Base-by-base conservation (phyloP, 495 filamentous ascomycete species). In the Delitschia confertaspora region DNA sequence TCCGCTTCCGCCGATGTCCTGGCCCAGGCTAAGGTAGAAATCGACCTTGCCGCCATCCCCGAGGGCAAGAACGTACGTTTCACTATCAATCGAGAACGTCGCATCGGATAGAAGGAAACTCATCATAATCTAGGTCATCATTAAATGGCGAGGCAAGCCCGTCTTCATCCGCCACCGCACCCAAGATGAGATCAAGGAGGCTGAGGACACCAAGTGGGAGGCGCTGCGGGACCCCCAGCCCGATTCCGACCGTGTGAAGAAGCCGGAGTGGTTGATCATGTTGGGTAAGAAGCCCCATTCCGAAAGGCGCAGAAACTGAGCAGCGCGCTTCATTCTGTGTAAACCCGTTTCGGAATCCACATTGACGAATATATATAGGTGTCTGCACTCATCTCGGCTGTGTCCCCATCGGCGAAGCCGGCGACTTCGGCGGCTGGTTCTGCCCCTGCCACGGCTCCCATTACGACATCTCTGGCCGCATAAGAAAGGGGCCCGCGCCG, bases 101-200 rank as follows among this genome's bases (percentile, higher is more conserved):
- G 11, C 42, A 19, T 33, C 10, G 29, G 42, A 14, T 18, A 21
- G n/a, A 19, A 7, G 30, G 27, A 42, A 37, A 52, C 55, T 55
- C 17, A 58, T 40, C 25, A 44, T 41, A 6, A 30, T 33, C 45
- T 56, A 93, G 85, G 83, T 96, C 65, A 93, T 96, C 68, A 89
- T 99, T 76, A 99, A 99, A 75, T 99, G 93, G 93, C 82, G 93
- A 71, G 93, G 93, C 62, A 99, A 99, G 80, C 93, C 93, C 65
- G 85, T 99, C 66, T 96, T 99, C 77, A 88, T 99, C 79, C 89
- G 93, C 64, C 93, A 99, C 80, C 86, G 93, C 54, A 99, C 93
- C 25, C 65, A 71, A 27, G 73, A 70, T 42, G 78, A 80, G 58
- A 73, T 80, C 53, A 64, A 75, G 45, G 75, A 78, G 4, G 64